Evolutionary conservation across 805 yeast genomes (phyloP).

Genomic region (Cyberlindnera mycetangii): DNA sequence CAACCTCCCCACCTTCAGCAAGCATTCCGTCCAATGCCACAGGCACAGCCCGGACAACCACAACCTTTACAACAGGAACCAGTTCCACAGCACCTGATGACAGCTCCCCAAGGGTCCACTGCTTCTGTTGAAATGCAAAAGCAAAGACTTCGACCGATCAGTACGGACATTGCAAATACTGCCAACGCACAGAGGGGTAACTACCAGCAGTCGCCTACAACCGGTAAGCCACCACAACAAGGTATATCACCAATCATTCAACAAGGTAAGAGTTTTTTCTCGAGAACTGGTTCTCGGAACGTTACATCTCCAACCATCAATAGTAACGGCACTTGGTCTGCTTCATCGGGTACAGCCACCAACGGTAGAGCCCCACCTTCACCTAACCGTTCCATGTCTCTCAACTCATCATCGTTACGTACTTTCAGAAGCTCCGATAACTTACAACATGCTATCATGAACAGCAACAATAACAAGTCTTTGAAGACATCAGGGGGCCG

Average conservation of each 20-base stretch:
- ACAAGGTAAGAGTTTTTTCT: constrained; percentile 36
- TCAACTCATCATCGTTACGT: constrained; percentile 33
- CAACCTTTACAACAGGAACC: constrained; percentile 22
- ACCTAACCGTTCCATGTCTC: constrained; percentile 34
- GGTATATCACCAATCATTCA: constrained; percentile 36
- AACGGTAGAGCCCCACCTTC: constrained; percentile 17
- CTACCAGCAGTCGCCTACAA: constrained; percentile 20
- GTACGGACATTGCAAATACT: constrained; percentile 12
- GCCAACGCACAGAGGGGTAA: constrained; percentile 10
- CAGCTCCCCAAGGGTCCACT: not conserved
- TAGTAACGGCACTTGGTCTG: constrained; percentile 12
- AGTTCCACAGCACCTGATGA: constrained; percentile 8
- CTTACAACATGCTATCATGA: constrained; percentile 15
- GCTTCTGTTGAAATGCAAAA: not conserved
- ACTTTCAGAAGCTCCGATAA: constrained; percentile 29
- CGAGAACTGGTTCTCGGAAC: constrained; percentile 25
- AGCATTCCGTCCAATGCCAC: constrained; percentile 10
- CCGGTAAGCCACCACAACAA: constrained; percentile 1
- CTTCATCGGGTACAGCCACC: not conserved
- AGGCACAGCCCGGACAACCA: constrained; percentile 12
- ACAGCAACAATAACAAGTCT: constrained; percentile 31
- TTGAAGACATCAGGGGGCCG: constrained; percentile 40
- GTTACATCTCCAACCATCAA: constrained; percentile 24
- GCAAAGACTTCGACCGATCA: constrained; percentile 13
- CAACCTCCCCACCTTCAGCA: constrained; percentile 12